A percentile compares a stretch with the other conserved stretches of the same genome.
These are phyloP conservation scores for Amanita pallidorosea DNA, from an alignment of 768 basidiomycete genomes.

Conservation along the genomic window DNA sequence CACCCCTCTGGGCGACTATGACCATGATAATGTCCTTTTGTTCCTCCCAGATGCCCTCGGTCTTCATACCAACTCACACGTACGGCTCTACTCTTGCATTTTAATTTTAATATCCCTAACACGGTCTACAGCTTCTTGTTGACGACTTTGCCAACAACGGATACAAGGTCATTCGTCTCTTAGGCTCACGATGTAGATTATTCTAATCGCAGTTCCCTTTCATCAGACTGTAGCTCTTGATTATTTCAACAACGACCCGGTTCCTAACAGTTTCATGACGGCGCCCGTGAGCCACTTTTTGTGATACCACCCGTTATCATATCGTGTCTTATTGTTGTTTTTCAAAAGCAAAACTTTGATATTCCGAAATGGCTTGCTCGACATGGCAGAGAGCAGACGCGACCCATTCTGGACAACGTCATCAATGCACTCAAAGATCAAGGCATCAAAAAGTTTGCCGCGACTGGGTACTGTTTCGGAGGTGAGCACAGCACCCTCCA, in stretches of 20 bases:
- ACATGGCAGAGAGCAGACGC: slow-evolving; percentile 29
- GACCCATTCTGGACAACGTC: slow-evolving; percentile 44
- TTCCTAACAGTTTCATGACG: slow-evolving; percentile 24
- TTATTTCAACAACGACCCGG: slow-evolving; percentile 30
- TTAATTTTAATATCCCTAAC: neutral
- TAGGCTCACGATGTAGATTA: neutral
- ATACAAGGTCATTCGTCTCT: slow-evolving; percentile 17
- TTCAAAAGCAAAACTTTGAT: slow-evolving; percentile 22
- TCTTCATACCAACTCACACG: slow-evolving; percentile 35
- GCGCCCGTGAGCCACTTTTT: slow-evolving; percentile 10
- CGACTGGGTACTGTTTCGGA: slow-evolving; percentile 64
- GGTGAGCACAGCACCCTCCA: slow-evolving; percentile 26
- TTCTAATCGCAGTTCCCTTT: neutral
- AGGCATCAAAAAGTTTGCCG: slow-evolving; percentile 48
- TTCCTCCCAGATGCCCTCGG: slow-evolving; percentile 47
- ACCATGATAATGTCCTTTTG: slow-evolving; percentile 46
- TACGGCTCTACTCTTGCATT: slow-evolving; percentile 9
- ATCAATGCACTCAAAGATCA: slow-evolving; percentile 43
- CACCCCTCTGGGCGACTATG: slow-evolving; percentile 37
- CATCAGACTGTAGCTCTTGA: slow-evolving; percentile 27
- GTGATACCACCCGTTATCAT: neutral
- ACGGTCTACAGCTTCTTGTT: slow-evolving; percentile 21
- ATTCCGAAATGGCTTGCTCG: slow-evolving; percentile 29
- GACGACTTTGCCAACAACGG: slow-evolving; percentile 37
- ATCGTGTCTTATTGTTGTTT: neutral